Evolutionary conservation across 2,329 filamentous ascomycete species (phyloP).

Genomic region (Hortaea werneckii): DNA sequence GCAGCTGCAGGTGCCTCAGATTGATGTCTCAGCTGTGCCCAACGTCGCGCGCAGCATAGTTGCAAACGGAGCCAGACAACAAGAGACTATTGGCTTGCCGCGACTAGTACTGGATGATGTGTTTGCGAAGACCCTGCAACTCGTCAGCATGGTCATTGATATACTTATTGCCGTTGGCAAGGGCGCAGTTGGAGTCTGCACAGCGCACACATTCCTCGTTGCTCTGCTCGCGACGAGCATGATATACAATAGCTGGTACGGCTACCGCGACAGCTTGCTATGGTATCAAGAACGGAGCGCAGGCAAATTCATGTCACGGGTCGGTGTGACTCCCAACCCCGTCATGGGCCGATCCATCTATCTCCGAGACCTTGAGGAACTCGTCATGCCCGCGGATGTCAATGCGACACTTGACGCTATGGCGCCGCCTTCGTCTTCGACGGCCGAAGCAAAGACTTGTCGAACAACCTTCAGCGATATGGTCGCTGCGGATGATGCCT

Average conservation of each 20-base stretch:
- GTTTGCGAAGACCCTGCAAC: conserved; percentile 14
- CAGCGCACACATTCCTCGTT: conserved; percentile 65
- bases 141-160: conserved; percentile 28
- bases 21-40: conserved; percentile 14
- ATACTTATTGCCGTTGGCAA: conserved; percentile 31
- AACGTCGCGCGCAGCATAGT: conserved; percentile 7
- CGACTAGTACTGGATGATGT: conserved; percentile 23
- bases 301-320: conserved; percentile 64
- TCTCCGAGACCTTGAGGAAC: conserved; percentile 65
- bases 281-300: conserved; percentile 86
- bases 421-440: background rate
- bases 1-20: conserved; percentile 46
- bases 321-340: conserved; percentile 69
- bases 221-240: conserved; percentile 57
- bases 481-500: conserved; percentile 9
- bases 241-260: conserved; percentile 63
- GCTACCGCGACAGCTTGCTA: conserved; percentile 58
- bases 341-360: conserved; percentile 83
- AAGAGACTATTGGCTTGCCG: conserved; percentile 12
- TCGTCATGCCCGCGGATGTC: conserved; percentile 26
- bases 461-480: conserved; percentile 24
- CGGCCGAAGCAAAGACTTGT: conserved; percentile 14
- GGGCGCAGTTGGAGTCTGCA: conserved; percentile 18
- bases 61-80: conserved; percentile 4
- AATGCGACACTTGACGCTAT: conserved; percentile 6